Evolutionary conservation across 1,284 basidiomycete genomes (phyloP), one percentile per base, ranked within the genome.

Genomic region (Sporisorium scitamineum): DNA sequence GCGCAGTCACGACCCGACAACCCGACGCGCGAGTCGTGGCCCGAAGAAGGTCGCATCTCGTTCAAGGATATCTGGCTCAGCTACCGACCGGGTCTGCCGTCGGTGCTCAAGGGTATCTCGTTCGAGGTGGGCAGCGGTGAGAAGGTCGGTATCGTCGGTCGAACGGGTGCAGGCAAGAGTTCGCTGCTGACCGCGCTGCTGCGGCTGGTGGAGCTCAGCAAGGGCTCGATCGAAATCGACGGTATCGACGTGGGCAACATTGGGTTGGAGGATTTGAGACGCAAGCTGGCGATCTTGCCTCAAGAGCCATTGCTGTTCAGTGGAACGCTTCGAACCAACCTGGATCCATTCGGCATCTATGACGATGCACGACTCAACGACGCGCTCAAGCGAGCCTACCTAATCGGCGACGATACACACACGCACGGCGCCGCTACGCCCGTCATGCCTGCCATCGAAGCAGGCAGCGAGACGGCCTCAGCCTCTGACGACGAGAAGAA

Each of bases 121-220:
- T 72, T 88, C 45, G 52, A 82, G 20, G 81, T 90, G 22, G 80
- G 82, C 0, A 86, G 84, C 0, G 86, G 87, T 13, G 88, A 89
- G 79, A 89, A 89, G 85, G 87, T 89, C 24, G 89, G 88, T 44
- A 87, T 89, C 37, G 88, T 89, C 16, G 88, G 88, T 14, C 77
- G 80, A 22, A 86, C 87, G 1, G 88, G 88, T 18, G 81, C 86
- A 76, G 92, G 92, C 47, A 93, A 93, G 86, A 91, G 90, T 57
- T 93, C 92, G 1, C 85, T 94, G 13, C 87, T 94, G 34, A 90
- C 90, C 54, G 86, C 88, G 1, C 87, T 95, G 20, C 91, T 94
- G 85, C 90, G 92, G 27, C 90, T 91, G 48, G 89, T 92, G 37
- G 91, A 93, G 82, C 84, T 91, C 8, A 86, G 87, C 41, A 80